Base-by-base conservation (phyloP, 1,284 basidiomycete species). In the Rhodotorula mucilaginosa region DNA sequence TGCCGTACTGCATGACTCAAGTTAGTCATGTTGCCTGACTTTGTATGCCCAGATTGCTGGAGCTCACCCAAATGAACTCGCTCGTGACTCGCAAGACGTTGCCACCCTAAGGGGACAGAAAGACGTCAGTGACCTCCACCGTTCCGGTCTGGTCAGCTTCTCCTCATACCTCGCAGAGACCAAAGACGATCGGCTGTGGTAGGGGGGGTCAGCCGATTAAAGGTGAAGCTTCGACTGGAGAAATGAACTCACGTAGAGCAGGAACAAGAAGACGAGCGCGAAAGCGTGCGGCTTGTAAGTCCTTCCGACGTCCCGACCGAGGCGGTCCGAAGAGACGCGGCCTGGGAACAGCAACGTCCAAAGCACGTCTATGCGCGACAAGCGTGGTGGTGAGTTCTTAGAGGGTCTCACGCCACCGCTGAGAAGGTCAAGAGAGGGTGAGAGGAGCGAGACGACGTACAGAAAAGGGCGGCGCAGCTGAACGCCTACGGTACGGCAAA, bases 51-150 rank as follows among this genome's bases (percentile, higher is more conserved):
- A 44, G 64, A 26, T 6, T 3, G 4, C 2, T 5, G 13, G 26
- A 18, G 18, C 66, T 48, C 15, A 68, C 66, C 47, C 61, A 62
- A 34, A 68, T 59, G 48, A 49, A 52, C 44, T 63, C 61, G 48
- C 47, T 51, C 29, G 67, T 44, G 49, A 68, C 67, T 7, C 46
- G 48, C 23, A 68, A 21, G 15, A 68, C 39, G 57, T 68, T 68
- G 18, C 61, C 39, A 18, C 61, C 61, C 61, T 68, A 29, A 3
- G 13, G 49, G 3, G 5, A 10, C 16, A 10, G 19, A 7, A 21
- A 26, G 21, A 0, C 23, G 48, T 26, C 23, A 52, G 39, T 10
- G 18, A 5, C 10, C 19, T 26, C 26, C 18, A 6, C 29, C 21
- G 48, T 7, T 46, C 29, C 29, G 23, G 61, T 31, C 4, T 13